phyloP scores from a whole-genome alignment of 345 rosid genomes.

The Ceriops tagal region DNA sequence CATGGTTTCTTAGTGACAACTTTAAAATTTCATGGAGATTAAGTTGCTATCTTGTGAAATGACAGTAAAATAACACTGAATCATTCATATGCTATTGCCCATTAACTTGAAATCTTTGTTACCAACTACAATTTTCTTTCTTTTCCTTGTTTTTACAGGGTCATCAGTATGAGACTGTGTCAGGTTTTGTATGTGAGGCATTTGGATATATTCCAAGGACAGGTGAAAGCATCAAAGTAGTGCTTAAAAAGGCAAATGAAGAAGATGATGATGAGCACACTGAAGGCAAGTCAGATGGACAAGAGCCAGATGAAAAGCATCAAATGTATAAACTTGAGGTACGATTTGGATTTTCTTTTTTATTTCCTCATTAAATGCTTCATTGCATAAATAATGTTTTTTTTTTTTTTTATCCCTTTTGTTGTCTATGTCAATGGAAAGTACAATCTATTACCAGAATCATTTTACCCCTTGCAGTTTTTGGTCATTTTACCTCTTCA shows the following conservation, averaged over 20 bases:
- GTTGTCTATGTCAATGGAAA: too few relatives aligned
- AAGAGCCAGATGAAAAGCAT: slow-evolving; percentile 63
- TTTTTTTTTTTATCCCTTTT: too few relatives aligned
- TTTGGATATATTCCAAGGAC: slow-evolving; percentile 98
- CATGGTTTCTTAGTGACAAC: neutral
- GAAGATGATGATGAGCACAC: slow-evolving; percentile 61
- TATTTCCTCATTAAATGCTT: neutral
- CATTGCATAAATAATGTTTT: neutral
- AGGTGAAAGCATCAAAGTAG: slow-evolving; percentile 78
- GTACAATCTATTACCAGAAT: too few relatives aligned
- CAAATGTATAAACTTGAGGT: slow-evolving; percentile 89
- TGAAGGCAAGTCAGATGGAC: slow-evolving; percentile 63
- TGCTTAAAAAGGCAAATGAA: slow-evolving; percentile 69
- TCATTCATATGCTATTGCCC: neutral
- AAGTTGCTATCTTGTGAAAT: neutral
- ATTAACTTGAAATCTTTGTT: slow-evolving; percentile 6
- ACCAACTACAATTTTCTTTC: neutral
- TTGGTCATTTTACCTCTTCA: too few relatives aligned
- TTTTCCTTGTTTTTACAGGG: slow-evolving; percentile 43
- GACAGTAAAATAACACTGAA: neutral
- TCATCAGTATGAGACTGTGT: slow-evolving; percentile 95
- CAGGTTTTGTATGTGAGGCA: slow-evolving; percentile 93
- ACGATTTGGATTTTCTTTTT: slow-evolving; percentile 12
- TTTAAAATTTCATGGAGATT: neutral
- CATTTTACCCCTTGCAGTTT: too few relatives aligned